Evolutionary conservation across 768 basidiomycete species (phyloP).

Genomic region (Boletellus sp.): DNA sequence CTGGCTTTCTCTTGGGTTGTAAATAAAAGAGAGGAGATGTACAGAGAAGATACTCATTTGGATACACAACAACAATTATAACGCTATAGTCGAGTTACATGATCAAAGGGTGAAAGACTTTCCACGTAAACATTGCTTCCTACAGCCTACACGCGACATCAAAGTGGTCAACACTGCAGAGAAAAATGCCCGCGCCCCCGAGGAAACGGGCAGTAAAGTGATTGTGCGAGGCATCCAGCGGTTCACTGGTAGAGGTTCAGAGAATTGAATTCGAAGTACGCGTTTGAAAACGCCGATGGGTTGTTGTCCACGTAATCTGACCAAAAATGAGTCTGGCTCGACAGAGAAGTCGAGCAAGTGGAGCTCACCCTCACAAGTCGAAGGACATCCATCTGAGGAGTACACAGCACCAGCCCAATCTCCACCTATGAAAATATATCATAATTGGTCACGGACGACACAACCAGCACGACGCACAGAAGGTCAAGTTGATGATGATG

Average conservation of each 20-base stretch:
- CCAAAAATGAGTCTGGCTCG: constrained; percentile 35
- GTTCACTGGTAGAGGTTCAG: constrained; percentile 19
- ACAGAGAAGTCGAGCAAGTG: not conserved
- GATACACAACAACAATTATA: too few relatives aligned
- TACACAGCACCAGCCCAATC: constrained; percentile 27
- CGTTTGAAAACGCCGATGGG: constrained; percentile 16
- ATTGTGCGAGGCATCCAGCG: not conserved
- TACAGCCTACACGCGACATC: too few relatives aligned
- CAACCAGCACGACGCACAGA: constrained; percentile 13
- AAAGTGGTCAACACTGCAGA: too few relatives aligned
- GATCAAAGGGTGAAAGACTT: too few relatives aligned
- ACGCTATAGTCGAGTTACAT: too few relatives aligned
- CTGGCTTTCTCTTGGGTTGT: too few relatives aligned
- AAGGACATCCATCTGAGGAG: constrained; percentile 22
- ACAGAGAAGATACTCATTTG: too few relatives aligned
- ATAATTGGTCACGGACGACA: not conserved
- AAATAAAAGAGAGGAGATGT: too few relatives aligned
- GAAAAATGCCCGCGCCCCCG: too few relatives aligned
- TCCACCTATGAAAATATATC: constrained; percentile 17
- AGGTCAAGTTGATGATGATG: constrained; percentile 19
- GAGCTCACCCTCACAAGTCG: constrained; percentile 25
- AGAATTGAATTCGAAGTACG: constrained; percentile 24
- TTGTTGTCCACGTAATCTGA: constrained; percentile 44
- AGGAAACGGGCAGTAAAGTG: too few relatives aligned
- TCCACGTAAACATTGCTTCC: too few relatives aligned